These are phyloP conservation scores for Kurtzmaniella quercitrusa DNA, from an alignment of 1,139 yeast genomes.

Conservation along the genomic window DNA sequence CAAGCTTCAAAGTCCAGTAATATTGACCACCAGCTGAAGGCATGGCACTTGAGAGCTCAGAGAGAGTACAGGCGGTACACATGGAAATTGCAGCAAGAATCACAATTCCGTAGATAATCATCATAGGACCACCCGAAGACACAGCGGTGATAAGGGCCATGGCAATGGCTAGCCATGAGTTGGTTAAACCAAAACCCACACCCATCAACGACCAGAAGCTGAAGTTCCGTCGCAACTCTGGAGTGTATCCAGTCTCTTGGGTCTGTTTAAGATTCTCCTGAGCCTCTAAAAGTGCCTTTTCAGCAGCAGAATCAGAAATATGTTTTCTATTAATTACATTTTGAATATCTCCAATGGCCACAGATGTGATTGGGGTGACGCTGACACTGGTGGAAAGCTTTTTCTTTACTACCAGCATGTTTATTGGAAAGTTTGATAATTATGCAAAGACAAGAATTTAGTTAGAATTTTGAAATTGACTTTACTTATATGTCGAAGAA, in stretches of 20 bases:
- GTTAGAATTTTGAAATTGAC: too few species aligned
- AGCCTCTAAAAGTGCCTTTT: constrained; percentile 22
- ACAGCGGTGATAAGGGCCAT: constrained; percentile 61
- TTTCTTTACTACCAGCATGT: constrained; percentile 8
- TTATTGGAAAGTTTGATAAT: too few species aligned
- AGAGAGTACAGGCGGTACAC: constrained; percentile 34
- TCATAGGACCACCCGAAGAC: constrained; percentile 62
- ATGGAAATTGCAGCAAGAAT: constrained; percentile 48
- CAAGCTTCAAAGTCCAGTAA: constrained; percentile 54
- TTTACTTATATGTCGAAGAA: too few species aligned
- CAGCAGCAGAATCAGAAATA: constrained; percentile 9
- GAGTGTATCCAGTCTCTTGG: constrained; percentile 31
- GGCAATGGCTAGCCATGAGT: constrained; percentile 67
- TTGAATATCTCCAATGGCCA: constrained; percentile 18
- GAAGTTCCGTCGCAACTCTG: constrained; percentile 40
- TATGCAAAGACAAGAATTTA: too few species aligned
- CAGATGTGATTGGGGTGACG: constrained; percentile 14
- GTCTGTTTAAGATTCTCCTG: constrained; percentile 29
- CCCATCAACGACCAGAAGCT: constrained; percentile 52
- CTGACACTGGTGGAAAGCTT: background rate
- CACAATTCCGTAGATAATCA: constrained; percentile 62
- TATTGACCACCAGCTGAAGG: constrained; percentile 61
- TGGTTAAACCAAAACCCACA: constrained; percentile 65
- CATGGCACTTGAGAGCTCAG: constrained; percentile 52
- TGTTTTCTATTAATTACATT: constrained; percentile 9